phyloP scores from a whole-genome alignment of 306 rosid genomes.

The Begonia fuchsioides region DNA sequence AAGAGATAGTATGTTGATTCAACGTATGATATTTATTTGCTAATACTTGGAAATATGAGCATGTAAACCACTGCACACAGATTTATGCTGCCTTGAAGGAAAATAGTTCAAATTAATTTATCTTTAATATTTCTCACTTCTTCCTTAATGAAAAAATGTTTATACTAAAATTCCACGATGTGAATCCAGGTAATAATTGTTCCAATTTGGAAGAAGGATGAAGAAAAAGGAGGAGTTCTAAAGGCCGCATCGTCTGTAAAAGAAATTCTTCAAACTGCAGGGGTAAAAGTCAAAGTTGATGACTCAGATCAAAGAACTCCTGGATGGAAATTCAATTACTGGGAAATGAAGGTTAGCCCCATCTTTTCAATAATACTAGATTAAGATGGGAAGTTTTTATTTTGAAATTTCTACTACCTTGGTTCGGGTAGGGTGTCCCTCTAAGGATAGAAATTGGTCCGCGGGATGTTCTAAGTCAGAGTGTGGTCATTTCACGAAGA shows the following conservation, averaged over 20 bases:
- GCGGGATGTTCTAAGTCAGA: slow-evolving; percentile 75
- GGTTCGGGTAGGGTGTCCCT: slow-evolving; percentile 78
- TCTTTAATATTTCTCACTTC: neutral
- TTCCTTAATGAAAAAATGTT: neutral
- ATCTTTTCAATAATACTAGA: too few relatives aligned
- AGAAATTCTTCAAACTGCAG: slow-evolving; percentile 42
- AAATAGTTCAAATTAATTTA: neutral
- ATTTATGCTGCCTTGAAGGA: too few relatives aligned
- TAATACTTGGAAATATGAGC: too few relatives aligned
- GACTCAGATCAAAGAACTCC: slow-evolving; percentile 86
- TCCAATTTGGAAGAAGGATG: slow-evolving; percentile 95
- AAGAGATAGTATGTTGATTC: too few relatives aligned
- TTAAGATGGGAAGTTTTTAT: too few relatives aligned
- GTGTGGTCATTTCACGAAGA: slow-evolving; percentile 79
- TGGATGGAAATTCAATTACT: slow-evolving; percentile 97
- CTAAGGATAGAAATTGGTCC: slow-evolving; percentile 95
- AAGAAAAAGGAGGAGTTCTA: slow-evolving; percentile 47
- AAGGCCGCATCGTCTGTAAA: slow-evolving; percentile 56
- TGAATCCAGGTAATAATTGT: slow-evolving; percentile 69
- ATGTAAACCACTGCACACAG: too few relatives aligned
- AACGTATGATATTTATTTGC: too few relatives aligned
- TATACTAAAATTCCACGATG: slow-evolving; percentile 5
- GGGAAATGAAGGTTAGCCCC: slow-evolving; percentile 90
- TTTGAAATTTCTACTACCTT: neutral
- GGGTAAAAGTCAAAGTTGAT: slow-evolving; percentile 71